Percentiles rank a stretch among this genome's conserved stretches.
Evolutionary conservation across 495 filamentous ascomycete genomes (phyloP).

Genomic region (Aspergillus campestris): DNA sequence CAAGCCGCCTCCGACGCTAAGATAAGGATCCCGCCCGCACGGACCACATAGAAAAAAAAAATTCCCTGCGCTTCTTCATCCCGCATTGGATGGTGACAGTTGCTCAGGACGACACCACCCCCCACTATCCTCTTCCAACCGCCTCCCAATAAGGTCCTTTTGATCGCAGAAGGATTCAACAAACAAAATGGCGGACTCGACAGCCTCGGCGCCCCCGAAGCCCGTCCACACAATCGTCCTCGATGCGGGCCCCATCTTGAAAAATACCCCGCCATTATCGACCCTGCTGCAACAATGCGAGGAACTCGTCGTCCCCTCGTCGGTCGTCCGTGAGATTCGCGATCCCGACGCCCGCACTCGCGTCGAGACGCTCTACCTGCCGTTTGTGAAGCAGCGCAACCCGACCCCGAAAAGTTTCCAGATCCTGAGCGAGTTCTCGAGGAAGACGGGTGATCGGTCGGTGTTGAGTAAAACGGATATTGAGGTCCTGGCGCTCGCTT

Average conservation of each 20-base stretch:
- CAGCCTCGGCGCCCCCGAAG: constrained; percentile 38
- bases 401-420: constrained; percentile 69
- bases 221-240: constrained; percentile 76
- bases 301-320: constrained; percentile 73
- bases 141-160: background rate
- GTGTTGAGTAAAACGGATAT: constrained; percentile 85
- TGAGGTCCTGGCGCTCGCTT: constrained; percentile 79
- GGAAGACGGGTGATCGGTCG: constrained; percentile 79
- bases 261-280: constrained; percentile 74
- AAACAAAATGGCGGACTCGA: constrained; percentile 31
- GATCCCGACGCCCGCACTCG: constrained; percentile 75
- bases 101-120: background rate
- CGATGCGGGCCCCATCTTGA: constrained; percentile 86
- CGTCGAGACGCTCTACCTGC: constrained; percentile 70
- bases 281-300: constrained; percentile 68
- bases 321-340: constrained; percentile 79
- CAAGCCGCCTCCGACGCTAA: constrained; percentile 1
- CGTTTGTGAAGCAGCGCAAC: constrained; percentile 69
- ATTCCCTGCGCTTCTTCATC: background rate
- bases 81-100: constrained; percentile 1
- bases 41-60: constrained; percentile 15
- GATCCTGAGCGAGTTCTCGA: constrained; percentile 75
- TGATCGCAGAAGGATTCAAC: background rate
- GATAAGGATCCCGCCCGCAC: constrained; percentile 12
- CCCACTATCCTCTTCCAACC: background rate